Evolutionary conservation across 2,329 filamentous ascomycete genomes (phyloP), one percentile per base, ranked within the genome.

Genomic region (Epicoccum nigrum): DNA sequence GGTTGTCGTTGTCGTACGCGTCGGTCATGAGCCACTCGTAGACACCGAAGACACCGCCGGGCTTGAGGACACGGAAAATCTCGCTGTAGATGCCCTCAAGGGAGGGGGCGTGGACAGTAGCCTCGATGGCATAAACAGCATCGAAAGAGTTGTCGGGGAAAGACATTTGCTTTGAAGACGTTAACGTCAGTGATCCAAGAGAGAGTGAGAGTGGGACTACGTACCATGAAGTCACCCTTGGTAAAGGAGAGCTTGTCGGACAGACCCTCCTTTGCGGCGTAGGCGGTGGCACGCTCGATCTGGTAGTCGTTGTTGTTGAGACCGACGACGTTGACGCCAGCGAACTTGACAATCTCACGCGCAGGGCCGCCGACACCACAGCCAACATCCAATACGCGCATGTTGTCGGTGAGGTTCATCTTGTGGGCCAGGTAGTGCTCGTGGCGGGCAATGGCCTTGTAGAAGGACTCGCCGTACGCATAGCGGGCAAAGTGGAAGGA

Each of bases 1-100:
- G 75, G 81, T 97, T 92, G 54, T 88, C 81, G 72, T 96, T 93
- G 78, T 97, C 89, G 77, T 97, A 99, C 19, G 87, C 80, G 58
- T 97, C 92, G 6, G 92, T 97, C 94, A 99, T 97, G 70, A 97
- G 82, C 94, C 94, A 97, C 77, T 99, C 94, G 78, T 97, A 99
- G 44, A 97, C 93, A 71, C 93, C 94, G 67, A 97, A 99, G 43
- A 91, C 81, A 74, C 94, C 93, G 54, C 94, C 94, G 16, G 94
- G 94, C 83, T 97, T 99, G 58, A 99, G 82, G 17, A 97, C 92
- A 39, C 90, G 89, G 84, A 88, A 92, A 69, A 97, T 97, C 76
- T 97, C 88, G 72, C 85, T 87, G 80, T 99, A 99, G 60, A 97
- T 92, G 52, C 90, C 92, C 68, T 92, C 89, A 7, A 97, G 85